Base-by-base conservation (phyloP, 2,329 filamentous ascomycete species). In the Xylariales sp. region DNA sequence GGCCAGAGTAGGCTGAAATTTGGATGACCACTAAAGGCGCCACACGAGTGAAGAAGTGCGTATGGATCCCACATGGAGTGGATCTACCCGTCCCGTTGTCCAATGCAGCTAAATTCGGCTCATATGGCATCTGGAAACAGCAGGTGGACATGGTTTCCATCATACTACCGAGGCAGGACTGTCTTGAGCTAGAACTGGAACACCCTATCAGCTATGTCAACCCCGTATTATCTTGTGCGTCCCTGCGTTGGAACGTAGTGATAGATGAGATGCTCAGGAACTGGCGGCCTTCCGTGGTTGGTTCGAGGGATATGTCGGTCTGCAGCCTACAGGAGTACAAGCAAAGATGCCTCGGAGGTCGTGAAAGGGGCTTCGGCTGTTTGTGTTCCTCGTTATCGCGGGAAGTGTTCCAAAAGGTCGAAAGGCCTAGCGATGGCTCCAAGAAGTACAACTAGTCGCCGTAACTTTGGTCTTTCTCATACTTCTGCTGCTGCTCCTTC, bases 1-100 rank as follows among this genome's bases (percentile, higher is more conserved):
- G 78, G 78, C 11, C 79, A 83, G 55, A 78, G 71, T 48, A 78
- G 68, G 56, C 65, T 83, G 58, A 73, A 68, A 31, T 83, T 83
- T 67, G 73, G 74, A 45, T 78, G 63, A 75, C 41, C 24, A 48
- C 40, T 15, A 11, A 31, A 25, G 19, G 32, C 15, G 25, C 42
- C 19, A 24, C 16, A 18, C 15, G 31, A 40, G n/a, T 18, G 11
- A n/a, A 35, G n/a, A 20, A 35, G 11, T 27, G 11, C 31, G 39
- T 42, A 41, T 46, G 40, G 14, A 27, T 36, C 43, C 44, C 43
- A 46, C 34, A 46, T 41, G 41, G 43, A 38, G 41, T 49, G 46
- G 40, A 31, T 39, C 33, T 47, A 34, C 29, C 38, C 43, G 34
- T 45, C 33, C 15, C 28, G 34, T 16, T 27, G 21, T 33, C 28